These are phyloP conservation scores for Leucosporidium yakuticum DNA, from an alignment of 768 basidiomycete genomes.

Conservation along the genomic window DNA sequence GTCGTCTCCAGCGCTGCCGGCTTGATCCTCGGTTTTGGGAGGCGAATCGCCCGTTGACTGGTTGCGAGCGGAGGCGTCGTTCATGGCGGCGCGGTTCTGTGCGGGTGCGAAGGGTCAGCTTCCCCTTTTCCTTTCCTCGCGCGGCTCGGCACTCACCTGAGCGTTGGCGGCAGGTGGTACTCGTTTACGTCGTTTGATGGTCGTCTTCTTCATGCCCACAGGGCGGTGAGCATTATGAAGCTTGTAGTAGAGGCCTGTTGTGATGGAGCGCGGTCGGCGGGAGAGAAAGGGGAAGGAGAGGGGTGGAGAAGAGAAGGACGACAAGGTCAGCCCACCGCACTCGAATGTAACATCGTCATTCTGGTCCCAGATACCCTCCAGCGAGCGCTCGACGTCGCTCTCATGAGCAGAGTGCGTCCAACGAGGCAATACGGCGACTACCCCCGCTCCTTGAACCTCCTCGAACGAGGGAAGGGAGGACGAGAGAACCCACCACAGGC, in stretches of 20 bases:
- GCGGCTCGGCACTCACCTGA: slow-evolving; percentile 8
- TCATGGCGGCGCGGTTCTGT: slow-evolving; percentile 30
- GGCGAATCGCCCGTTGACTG: not conserved
- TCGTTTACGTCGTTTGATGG: slow-evolving; percentile 95
- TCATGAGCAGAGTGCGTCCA: too few relatives aligned
- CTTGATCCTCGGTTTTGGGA: not conserved
- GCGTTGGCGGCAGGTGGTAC: slow-evolving; percentile 67
- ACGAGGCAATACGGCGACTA: too few relatives aligned
- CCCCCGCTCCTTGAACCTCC: too few relatives aligned
- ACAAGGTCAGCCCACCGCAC: too few relatives aligned
- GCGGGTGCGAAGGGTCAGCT: not conserved
- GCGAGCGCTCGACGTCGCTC: too few relatives aligned
- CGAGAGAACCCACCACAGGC: slow-evolving; percentile 46
- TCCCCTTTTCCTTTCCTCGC: not conserved
- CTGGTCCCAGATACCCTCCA: too few relatives aligned
- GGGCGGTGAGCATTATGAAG: slow-evolving; percentile 94
- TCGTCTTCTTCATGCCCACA: slow-evolving; percentile 97
- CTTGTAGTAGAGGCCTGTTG: slow-evolving; percentile 89
- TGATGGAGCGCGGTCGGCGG: not conserved
- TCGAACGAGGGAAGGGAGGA: too few relatives aligned
- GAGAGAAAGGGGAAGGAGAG: not conserved
- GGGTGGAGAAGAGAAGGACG: not conserved
- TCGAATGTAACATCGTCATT: too few relatives aligned
- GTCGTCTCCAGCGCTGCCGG: too few relatives aligned
- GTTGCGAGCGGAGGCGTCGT: not conserved